Evolutionary conservation across 495 filamentous ascomycete genomes (phyloP).

Genomic region (Tetracladium setigerum): DNA sequence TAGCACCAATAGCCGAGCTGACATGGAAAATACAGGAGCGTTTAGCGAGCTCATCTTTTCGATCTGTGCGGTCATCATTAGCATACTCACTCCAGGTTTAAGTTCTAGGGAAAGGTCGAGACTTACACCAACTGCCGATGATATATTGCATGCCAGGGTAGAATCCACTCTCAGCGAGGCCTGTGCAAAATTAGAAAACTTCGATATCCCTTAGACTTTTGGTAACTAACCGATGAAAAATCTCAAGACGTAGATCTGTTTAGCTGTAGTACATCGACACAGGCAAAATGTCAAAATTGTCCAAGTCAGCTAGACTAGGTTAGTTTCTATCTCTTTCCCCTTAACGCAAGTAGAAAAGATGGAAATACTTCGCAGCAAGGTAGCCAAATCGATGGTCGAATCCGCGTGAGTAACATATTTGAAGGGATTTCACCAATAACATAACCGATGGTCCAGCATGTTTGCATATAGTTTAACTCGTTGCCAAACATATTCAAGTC

Average conservation of each 20-base stretch:
- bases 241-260: constrained; percentile 48
- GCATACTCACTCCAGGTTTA: constrained; percentile 39
- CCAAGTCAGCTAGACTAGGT: constrained; percentile 51
- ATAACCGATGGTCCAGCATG: constrained; percentile 58
- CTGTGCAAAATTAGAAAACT: constrained; percentile 38
- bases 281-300: constrained; percentile 44
- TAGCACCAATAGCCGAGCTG: constrained; percentile 18
- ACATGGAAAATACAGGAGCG: constrained; percentile 27
- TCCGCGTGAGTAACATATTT: constrained; percentile 47
- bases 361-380: constrained; percentile 30
- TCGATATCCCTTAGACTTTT: too few species aligned
- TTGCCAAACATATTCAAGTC: constrained; percentile 49
- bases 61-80: too few species aligned
- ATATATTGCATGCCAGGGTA: constrained; percentile 44
- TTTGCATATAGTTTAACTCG: constrained; percentile 43
- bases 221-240: constrained; percentile 54
- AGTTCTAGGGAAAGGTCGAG: constrained; percentile 48
- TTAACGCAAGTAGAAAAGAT: background rate
- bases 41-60: constrained; percentile 25
- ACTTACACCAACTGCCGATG: constrained; percentile 45
- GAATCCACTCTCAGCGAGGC: constrained; percentile 49
- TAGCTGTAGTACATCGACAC: constrained; percentile 35
- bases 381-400: constrained; percentile 54
- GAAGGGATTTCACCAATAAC: constrained; percentile 57
- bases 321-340: too few species aligned